Conservation (phyloP, 1,139 yeast genomes). For the Kodamaea arcana region DNA sequence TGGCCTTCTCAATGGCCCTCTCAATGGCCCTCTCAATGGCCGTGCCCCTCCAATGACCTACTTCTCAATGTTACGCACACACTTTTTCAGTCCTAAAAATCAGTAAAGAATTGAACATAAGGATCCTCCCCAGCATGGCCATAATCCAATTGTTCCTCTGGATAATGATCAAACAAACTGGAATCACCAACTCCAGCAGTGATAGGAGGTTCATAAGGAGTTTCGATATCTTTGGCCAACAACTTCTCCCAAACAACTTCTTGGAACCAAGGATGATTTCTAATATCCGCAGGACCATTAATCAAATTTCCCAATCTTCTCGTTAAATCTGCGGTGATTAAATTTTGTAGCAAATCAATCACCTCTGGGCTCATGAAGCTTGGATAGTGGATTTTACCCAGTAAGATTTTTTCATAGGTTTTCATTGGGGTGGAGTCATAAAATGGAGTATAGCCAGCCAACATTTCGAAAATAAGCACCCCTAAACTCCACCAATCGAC, state of each 20-base stretch:
- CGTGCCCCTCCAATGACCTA: no score
- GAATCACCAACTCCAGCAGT: conserved; percentile 61
- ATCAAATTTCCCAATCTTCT: conserved; percentile 54
- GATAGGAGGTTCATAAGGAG: conserved; percentile 62
- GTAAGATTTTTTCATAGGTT: conserved; percentile 55
- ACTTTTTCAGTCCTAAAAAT: conserved; percentile 44
- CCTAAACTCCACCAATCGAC: conserved; percentile 69
- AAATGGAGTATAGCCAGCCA: conserved; percentile 60
- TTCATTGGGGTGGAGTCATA: conserved; percentile 61
- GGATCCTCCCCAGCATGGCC: conserved; percentile 50
- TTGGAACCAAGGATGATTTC: conserved; percentile 55
- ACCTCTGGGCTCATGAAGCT: conserved; percentile 50
- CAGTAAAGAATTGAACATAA: conserved; percentile 46
- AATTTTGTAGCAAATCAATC: conserved; percentile 43
- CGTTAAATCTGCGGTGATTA: conserved; percentile 54
- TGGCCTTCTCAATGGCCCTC: no score
- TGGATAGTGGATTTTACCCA: conserved; percentile 51
- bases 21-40: no score
- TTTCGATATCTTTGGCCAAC: conserved; percentile 54
- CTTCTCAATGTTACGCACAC: no score
- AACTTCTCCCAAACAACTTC: conserved; percentile 62
- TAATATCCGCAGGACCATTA: conserved; percentile 55
- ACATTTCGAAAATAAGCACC: conserved; percentile 56
- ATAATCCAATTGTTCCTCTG: conserved; percentile 55
- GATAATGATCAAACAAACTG: conserved; percentile 58